Percentiles rank a stretch among this genome's conserved stretches.
Evolutionary conservation across 129 eudicot species (phyloP).

Genomic region (Ambrosia trifida): DNA sequence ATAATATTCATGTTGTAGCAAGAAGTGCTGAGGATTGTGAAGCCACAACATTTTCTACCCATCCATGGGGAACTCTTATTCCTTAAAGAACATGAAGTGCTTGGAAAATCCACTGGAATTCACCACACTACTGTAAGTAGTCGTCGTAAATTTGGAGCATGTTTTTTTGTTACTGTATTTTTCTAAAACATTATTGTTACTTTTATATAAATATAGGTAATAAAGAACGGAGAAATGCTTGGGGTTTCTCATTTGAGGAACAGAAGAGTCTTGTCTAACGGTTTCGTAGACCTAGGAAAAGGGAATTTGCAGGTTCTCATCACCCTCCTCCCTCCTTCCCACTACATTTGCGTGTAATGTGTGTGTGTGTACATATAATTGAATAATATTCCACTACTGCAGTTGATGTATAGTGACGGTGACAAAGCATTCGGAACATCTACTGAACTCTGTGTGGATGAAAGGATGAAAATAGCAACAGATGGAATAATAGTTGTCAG

Average conservation of each 20-base stretch:
- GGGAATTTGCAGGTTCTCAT: constrained; percentile 77
- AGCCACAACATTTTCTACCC: constrained; percentile 98
- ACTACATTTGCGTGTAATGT: not conserved
- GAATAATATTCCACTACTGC: constrained; percentile 28
- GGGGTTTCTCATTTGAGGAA: constrained; percentile 97
- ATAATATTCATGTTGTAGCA: constrained; percentile 48
- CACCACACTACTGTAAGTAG: constrained; percentile 85
- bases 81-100: constrained; percentile 94
- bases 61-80: constrained; percentile 95
- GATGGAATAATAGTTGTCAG: constrained; percentile 94
- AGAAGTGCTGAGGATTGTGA: constrained; percentile 93
- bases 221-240: constrained; percentile 98
- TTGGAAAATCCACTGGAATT: constrained; percentile 89
- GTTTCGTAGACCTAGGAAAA: constrained; percentile 79
- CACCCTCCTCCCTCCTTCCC: constrained; percentile 22
- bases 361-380: not conserved
- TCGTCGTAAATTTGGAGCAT: not conserved
- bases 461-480: constrained; percentile 85
- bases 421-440: constrained; percentile 99
- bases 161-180: not conserved
- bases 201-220: constrained; percentile 51
- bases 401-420: constrained; percentile 99
- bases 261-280: constrained; percentile 88
- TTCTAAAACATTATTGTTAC: not conserved
- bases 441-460: constrained; percentile 85